Evolutionary conservation across 306 rosid genomes (phyloP), one percentile per base, ranked within the genome.

Genomic region (Gynostemma pentaphyllum): DNA sequence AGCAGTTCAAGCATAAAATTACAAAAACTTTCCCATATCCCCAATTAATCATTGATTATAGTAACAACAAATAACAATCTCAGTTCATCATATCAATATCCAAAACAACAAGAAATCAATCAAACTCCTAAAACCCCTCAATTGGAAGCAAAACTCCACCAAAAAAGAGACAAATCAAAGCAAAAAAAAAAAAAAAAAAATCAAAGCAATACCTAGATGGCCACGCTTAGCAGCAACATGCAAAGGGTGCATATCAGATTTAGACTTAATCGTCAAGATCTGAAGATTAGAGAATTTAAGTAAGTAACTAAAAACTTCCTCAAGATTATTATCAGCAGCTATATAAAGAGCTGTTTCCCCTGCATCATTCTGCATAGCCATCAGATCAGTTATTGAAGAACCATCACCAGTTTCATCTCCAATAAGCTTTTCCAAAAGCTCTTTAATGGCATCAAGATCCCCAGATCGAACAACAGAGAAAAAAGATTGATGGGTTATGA

Each of bases 141-240:
- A 51, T 40, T 62, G n/a, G 47, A 49, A 70, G 51, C 1, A 11
- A 22, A 42, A 28, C 1, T 14, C 26, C 30, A 6, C 16, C 11
- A 52, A 9, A 4, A 15, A 15, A 46, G 22, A 34, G 21, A 14
- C 7, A 13, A 44, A 27, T 16, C 15, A 10, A 28, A 39, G 51
- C 39, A 14, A 66, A 37, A 40, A 16, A 40, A 66, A 12, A 19
- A n/a, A 18, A 1, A 63, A 6, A 18, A 21, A 51, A 3, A 37
- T 19, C 10, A 72, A 32, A 70, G 14, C 45, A 46, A 22, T 80
- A 88, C 98, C 96, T 39, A 88, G 78, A 70, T 88, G 79, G 46
- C 98, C 96, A 36, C 70, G 80, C 81, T 88, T 92, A 8, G 98
- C 90, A 16, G 98, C 98, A 36, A 84, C 82, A 19, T 88, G 96